Evolutionary conservation across 805 yeast species (phyloP).

Genomic region (Wilhelminamyces savonicus): DNA sequence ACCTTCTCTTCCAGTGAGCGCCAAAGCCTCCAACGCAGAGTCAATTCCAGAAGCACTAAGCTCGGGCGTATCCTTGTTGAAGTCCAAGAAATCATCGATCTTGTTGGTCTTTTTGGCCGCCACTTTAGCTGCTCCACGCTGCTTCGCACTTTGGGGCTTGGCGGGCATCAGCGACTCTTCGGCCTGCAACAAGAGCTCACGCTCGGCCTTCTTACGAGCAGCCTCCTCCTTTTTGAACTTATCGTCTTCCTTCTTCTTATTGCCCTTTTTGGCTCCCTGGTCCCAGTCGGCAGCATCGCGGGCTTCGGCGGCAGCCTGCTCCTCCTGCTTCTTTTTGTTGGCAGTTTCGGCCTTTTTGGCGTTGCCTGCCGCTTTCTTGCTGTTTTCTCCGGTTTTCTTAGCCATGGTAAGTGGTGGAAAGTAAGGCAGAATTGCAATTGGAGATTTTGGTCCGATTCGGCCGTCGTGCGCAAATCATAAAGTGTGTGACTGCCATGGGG

Average conservation of each 20-base stretch:
- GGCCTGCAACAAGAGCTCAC: constrained; percentile 58
- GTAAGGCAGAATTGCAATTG: no score
- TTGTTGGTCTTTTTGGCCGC: constrained; percentile 55
- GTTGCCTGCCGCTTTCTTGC: constrained; percentile 56
- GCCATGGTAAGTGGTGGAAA: constrained; percentile 30
- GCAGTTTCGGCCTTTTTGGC: constrained; percentile 65
- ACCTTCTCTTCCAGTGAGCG: constrained; percentile 52
- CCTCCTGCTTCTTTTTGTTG: constrained; percentile 47
- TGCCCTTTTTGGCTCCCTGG: constrained; percentile 62
- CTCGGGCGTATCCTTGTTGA: constrained; percentile 42
- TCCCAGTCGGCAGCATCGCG: constrained; percentile 64
- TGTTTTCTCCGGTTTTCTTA: constrained; percentile 42
- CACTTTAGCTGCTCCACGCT: constrained; percentile 64
- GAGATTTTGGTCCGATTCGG: no score
- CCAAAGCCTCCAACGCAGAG: constrained; percentile 70
- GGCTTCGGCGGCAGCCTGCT: constrained; percentile 39
- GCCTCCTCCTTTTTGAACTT: constrained; percentile 71
- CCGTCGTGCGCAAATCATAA: no score
- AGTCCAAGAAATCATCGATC: constrained; percentile 61
- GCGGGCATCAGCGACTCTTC: constrained; percentile 62
- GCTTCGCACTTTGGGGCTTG: constrained; percentile 46
- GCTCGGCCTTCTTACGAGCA: constrained; percentile 72
- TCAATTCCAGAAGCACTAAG: constrained; percentile 73
- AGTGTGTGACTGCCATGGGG: no score
- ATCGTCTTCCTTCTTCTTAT: constrained; percentile 64